Conservation (phyloP, 169 alveolate genomes). For the Eimeria necatrix region DNA sequence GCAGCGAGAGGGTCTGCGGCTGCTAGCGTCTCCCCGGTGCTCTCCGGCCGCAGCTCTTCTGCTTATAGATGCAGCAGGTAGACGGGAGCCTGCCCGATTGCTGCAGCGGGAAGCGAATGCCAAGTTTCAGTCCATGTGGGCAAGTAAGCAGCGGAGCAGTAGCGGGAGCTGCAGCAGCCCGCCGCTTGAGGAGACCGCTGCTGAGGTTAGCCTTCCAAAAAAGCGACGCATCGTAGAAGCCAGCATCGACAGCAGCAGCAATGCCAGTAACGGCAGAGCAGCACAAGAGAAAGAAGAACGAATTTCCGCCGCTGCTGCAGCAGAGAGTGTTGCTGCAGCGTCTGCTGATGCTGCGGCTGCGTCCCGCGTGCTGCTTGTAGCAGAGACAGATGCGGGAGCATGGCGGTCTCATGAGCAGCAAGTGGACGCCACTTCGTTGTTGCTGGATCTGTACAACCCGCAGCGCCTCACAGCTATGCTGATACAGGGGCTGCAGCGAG, state of each 20-base stretch:
- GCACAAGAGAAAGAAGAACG: neutral
- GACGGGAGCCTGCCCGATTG: neutral
- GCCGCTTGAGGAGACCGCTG: neutral
- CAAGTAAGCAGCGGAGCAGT: neutral
- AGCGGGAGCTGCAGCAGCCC: conserved; percentile 37
- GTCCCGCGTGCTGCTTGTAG: neutral
- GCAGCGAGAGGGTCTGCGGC: conserved; percentile 50
- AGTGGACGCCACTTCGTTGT: neutral
- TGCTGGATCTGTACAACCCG: neutral
- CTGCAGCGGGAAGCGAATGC: conserved; percentile 42
- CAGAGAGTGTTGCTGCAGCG: conserved; percentile 12
- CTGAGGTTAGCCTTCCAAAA: neutral
- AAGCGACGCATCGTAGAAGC: conserved; percentile 3
- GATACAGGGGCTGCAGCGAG: conserved; percentile 12
- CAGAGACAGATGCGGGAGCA: conserved; percentile 19
- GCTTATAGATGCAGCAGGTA: conserved; percentile 24
- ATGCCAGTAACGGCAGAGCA: neutral
- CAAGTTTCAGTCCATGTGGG: conserved; percentile 7
- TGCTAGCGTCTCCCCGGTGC: conserved; percentile 22
- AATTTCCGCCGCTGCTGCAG: neutral
- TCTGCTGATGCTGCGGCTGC: conserved; percentile 13
- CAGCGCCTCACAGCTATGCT: conserved; percentile 6
- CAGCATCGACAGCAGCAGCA: conserved; percentile 8
- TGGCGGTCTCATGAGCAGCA: conserved; percentile 30
- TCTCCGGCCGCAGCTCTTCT: conserved; percentile 33